phyloP scores from a whole-genome alignment of 108 stramenopile species.

The Cyclotella choctawhatcheeana region DNA sequence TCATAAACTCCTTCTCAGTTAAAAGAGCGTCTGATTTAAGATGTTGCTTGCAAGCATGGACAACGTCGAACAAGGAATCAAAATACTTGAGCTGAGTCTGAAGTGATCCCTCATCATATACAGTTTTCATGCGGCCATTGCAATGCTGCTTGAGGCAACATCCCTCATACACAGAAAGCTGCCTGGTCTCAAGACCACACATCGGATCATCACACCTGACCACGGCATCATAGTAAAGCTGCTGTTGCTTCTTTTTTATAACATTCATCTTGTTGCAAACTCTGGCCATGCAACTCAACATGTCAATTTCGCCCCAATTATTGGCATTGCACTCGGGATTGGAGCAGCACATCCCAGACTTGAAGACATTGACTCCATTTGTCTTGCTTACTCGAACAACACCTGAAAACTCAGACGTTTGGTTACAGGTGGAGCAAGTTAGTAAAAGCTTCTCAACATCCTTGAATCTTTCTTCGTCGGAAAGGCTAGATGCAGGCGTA shows the following conservation, averaged over 20 bases:
- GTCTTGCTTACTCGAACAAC: slow-evolving; percentile 55
- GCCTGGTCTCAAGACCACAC: slow-evolving; percentile 79
- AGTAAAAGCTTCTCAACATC: slow-evolving; percentile 79
- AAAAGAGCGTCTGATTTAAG: slow-evolving; percentile 23
- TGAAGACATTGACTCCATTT: slow-evolving; percentile 53
- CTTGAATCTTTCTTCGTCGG: slow-evolving; percentile 85
- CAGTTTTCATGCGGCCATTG: slow-evolving; percentile 67
- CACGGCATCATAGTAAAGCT: slow-evolving; percentile 70
- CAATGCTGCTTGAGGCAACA: slow-evolving; percentile 77
- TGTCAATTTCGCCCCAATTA: slow-evolving; percentile 69
- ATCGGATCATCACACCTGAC: slow-evolving; percentile 82
- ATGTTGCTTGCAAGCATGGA: slow-evolving; percentile 68
- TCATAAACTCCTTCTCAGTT: slow-evolving; percentile 54
- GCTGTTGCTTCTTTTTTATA: slow-evolving; percentile 48
- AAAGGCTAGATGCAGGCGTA: slow-evolving; percentile 69
- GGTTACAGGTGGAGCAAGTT: slow-evolving; percentile 64
- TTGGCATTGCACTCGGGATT: slow-evolving; percentile 61
- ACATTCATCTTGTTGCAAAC: slow-evolving; percentile 64
- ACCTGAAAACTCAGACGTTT: slow-evolving; percentile 67
- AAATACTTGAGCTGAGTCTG: slow-evolving; percentile 88
- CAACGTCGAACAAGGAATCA: slow-evolving; percentile 77
- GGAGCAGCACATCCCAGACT: slow-evolving; percentile 56
- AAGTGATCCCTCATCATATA: slow-evolving; percentile 57
- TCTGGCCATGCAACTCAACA: slow-evolving; percentile 57
- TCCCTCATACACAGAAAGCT: slow-evolving; percentile 78